phyloP scores from a whole-genome alignment of 2,329 filamentous ascomycete genomes.

The Davidsoniella virescens region DNA sequence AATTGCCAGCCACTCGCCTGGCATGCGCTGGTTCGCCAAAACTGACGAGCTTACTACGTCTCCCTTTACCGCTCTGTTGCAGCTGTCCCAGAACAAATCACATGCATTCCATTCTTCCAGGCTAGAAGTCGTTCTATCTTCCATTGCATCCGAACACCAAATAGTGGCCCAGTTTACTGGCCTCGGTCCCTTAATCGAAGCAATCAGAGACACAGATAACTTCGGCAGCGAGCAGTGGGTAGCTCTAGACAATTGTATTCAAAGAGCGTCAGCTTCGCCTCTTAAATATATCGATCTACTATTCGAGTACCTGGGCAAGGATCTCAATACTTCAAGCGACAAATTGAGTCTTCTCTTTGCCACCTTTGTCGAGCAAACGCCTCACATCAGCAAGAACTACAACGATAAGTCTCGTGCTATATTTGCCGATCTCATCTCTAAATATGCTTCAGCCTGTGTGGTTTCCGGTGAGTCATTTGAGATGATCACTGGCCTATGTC shows the following conservation, averaged over 20 bases:
- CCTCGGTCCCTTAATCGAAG: conserved; percentile 8
- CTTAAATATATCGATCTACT: conserved; percentile 70
- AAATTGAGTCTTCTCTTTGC: conserved; percentile 47
- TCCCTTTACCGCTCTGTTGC: conserved; percentile 56
- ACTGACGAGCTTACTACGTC: conserved; percentile 46
- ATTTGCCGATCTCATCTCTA: conserved; percentile 41
- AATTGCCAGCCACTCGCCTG: conserved; percentile 64
- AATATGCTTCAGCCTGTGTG: conserved; percentile 38
- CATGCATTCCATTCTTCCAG: conserved; percentile 10
- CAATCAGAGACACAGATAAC: conserved; percentile 12
- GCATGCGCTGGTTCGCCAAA: conserved; percentile 83
- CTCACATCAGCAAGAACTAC: conserved; percentile 43
- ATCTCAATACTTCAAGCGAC: conserved; percentile 16
- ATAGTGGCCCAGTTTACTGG: conserved; percentile 10
- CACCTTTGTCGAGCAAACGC: conserved; percentile 61
- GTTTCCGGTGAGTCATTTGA: conserved; percentile 29
- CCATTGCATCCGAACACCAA: conserved; percentile 10
- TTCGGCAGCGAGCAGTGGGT: conserved; percentile 36
- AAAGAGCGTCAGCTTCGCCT: conserved; percentile 55
- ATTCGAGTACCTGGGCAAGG: conserved; percentile 27
- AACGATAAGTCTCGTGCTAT: conserved; percentile 26
- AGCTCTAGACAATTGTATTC: conserved; percentile 72
- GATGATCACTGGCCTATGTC: conserved; percentile 18
- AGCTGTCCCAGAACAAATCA: conserved; percentile 20
- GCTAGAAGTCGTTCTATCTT: conserved; percentile 8